Evolutionary conservation across 495 filamentous ascomycete genomes (phyloP), one percentile per base, ranked within the genome.

Genomic region (Gamarada debralockiae): DNA sequence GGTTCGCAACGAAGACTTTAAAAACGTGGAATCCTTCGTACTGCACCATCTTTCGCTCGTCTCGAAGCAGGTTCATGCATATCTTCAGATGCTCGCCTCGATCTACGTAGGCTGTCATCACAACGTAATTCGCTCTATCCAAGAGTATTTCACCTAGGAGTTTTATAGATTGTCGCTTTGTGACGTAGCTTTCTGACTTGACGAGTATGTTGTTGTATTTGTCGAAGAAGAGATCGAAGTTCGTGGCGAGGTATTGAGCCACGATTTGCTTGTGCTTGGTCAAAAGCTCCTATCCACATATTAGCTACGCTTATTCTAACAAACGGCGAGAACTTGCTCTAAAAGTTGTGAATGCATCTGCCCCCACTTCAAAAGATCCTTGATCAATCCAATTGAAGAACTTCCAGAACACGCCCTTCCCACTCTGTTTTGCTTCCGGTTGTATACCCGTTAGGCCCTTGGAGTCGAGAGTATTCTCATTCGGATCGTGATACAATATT

Each of bases 21-120:
- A 98, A 98, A 31, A 98, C 92, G 68, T 99, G 95, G 68, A 99
- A 99, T 21, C 90, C 92, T 69, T 99, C 95, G 65, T 97, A 99
- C 65, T 97, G 92, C 45, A 99, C 93, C 89, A 97, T 99, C 67
- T 93, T 91, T 60, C 92, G 81, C 65, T 97, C 92, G 68, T 97
- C 92, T 43, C 87, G 80, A 48, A 99, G 72, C 47, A 97, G 74
- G 65, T 95, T 97, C 95, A 99, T 99, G 70, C 89, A 92, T 48
- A 97, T 81, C 73, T 99, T 99, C 56, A 99, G 78, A 64, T 97
- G 90, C 61, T 96, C 92, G 33, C 90, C 90, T 36, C 87, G 83
- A 66, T 96, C 90, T 42, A 99, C 93, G 70, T 99, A 99, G 36
- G 81, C 79, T 51, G 92, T 96, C 95, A 99, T 99, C 63, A 97